phyloP scores from a whole-genome alignment of 75 land plant genomes.

The Cupressus sempervirens region DNA sequence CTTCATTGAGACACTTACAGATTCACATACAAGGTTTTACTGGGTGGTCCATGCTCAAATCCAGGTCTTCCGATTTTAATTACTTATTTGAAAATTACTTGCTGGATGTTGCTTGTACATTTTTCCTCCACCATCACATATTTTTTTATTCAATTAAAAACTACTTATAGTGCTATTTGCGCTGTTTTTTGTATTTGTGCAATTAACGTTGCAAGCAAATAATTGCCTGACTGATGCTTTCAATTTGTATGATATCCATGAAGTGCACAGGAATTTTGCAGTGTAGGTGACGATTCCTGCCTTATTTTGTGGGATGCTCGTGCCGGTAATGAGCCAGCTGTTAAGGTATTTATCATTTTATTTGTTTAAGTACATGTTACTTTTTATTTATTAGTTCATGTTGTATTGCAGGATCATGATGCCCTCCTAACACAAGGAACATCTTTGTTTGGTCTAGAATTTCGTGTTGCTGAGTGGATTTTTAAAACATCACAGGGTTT shows the following conservation, averaged over 20 bases:
- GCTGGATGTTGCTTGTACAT: no score
- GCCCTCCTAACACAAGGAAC: not conserved
- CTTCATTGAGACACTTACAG: no score
- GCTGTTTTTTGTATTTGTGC: not conserved
- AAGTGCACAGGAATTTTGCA: slow-evolving; percentile 93
- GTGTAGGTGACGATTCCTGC: slow-evolving; percentile 95
- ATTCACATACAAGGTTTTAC: no score
- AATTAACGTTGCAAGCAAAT: not conserved
- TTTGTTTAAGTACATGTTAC: not conserved
- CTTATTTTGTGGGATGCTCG: slow-evolving; percentile 98
- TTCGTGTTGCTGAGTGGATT: not conserved
- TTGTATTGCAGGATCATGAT: not conserved
- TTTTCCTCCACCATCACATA: no score
- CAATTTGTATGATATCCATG: slow-evolving; percentile 7
- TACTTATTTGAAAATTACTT: no score
- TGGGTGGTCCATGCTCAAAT: no score
- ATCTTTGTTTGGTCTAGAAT: not conserved
- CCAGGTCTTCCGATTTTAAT: not conserved
- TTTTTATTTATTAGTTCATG: not conserved
- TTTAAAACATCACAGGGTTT: not conserved
- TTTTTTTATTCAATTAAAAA: no score
- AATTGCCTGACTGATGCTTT: not conserved
- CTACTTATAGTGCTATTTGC: not conserved
- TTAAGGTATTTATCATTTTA: slow-evolving; percentile 47
- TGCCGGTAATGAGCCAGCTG: slow-evolving; percentile 55